phyloP scores from a whole-genome alignment of 495 filamentous ascomycete genomes.

The Arthonia radiata region DNA sequence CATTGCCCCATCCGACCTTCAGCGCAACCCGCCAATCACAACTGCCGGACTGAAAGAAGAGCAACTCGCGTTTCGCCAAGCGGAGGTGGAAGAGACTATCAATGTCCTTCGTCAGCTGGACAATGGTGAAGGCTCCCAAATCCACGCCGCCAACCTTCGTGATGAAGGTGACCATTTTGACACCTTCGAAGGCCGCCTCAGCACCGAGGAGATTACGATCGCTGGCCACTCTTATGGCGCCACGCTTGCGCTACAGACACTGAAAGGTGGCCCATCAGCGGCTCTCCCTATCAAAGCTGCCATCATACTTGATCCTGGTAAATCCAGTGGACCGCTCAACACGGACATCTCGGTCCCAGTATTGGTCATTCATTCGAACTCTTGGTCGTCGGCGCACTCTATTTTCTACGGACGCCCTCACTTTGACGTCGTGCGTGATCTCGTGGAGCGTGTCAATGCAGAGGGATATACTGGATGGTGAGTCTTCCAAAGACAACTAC shows the following conservation, averaged over 20 bases:
- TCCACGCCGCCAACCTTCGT: conserved; percentile 11
- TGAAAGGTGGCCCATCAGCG: conserved; percentile 15
- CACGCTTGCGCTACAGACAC: conserved; percentile 23
- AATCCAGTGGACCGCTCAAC: conserved; percentile 25
- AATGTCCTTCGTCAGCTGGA: conserved; percentile 19
- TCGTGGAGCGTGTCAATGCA: conserved; percentile 12
- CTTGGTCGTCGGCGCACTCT: conserved; percentile 21
- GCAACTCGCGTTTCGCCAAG: conserved; percentile 25
- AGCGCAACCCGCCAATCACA: conserved; percentile 2
- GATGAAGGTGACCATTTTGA: conserved; percentile 6
- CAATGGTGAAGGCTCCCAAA: conserved; percentile 12
- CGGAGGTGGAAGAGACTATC: conserved; percentile 26
- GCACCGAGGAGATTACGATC: conserved; percentile 16
- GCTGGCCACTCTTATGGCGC: conserved; percentile 29
- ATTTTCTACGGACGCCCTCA: conserved; percentile 25
- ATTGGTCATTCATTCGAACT: conserved; percentile 23
- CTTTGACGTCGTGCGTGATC: conserved; percentile 22
- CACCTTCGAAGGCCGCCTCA: conserved; percentile 14
- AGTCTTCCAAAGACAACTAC: no score
- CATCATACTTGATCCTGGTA: conserved; percentile 26
- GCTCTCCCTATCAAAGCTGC: conserved; percentile 17
- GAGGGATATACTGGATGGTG: no score
- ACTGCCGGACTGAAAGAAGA: conserved; percentile 17
- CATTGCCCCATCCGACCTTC: conserved; percentile 1
- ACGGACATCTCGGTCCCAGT: conserved; percentile 22